These are phyloP conservation scores for Sarocladium strictum DNA, from an alignment of 2,329 filamentous ascomycete genomes.

Conservation along the genomic window DNA sequence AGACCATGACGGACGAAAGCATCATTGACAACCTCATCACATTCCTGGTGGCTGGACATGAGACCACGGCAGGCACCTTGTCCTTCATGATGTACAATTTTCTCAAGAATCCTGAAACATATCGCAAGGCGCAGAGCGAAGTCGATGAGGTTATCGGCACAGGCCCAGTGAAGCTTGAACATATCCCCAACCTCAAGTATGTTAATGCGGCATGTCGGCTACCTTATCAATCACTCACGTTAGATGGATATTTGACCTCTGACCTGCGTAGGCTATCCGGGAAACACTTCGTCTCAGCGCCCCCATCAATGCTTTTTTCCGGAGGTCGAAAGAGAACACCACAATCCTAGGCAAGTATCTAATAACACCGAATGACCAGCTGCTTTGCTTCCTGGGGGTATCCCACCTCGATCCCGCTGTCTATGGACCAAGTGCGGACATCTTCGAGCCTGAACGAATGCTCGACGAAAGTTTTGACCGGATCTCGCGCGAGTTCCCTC, in stretches of 20 bases:
- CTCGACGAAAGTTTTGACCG: constrained; percentile 59
- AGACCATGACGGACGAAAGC: constrained; percentile 49
- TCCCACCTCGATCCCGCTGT: constrained; percentile 50
- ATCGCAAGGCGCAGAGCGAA: constrained; percentile 53
- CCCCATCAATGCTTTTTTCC: constrained; percentile 20
- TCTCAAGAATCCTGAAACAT: constrained; percentile 48
- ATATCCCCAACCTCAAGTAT: constrained; percentile 57
- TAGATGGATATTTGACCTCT: no score
- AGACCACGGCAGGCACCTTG: constrained; percentile 59
- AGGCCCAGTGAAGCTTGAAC: constrained; percentile 48
- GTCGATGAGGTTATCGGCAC: constrained; percentile 54
- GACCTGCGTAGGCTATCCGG: constrained; percentile 34
- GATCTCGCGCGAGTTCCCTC: constrained; percentile 45
- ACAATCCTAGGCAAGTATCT: constrained; percentile 48
- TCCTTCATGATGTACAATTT: constrained; percentile 57
- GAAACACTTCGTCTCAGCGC: constrained; percentile 38
- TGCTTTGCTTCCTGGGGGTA: constrained; percentile 39
- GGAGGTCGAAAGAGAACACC: constrained; percentile 22
- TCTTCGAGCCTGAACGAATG: constrained; percentile 69
- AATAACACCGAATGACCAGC: constrained; percentile 36
- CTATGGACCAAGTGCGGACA: constrained; percentile 58
- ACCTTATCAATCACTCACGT: no score
- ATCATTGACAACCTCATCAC: constrained; percentile 65
- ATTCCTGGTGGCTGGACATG: constrained; percentile 61
- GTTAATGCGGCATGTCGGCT: constrained; percentile 54